phyloP scores from a whole-genome alignment of 2,329 filamentous ascomycete genomes.

The Xylariaceae sp. region DNA sequence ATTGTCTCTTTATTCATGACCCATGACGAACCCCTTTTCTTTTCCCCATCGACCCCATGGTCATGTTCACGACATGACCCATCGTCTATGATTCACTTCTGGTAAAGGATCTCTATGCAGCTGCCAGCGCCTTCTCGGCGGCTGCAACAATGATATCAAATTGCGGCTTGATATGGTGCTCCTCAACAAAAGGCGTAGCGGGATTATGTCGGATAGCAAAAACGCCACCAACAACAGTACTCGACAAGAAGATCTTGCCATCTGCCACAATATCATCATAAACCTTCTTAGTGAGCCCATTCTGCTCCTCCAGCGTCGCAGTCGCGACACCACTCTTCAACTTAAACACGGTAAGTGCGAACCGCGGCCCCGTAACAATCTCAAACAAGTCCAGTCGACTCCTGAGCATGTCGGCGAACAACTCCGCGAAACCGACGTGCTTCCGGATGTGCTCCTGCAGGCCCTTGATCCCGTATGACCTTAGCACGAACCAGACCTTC shows the following conservation, averaged over 20 bases:
- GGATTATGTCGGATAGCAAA: slow-evolving; percentile 82
- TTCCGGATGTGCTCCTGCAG: slow-evolving; percentile 69
- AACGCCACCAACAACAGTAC: slow-evolving; percentile 65
- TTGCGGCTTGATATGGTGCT: slow-evolving; percentile 66
- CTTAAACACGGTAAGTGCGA: slow-evolving; percentile 71
- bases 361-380: slow-evolving; percentile 69
- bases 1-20: too few species aligned
- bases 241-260: slow-evolving; percentile 80
- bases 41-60: too few species aligned
- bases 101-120: too few species aligned
- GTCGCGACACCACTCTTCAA: slow-evolving; percentile 26
- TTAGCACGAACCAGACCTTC: slow-evolving; percentile 93
- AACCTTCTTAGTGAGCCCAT: slow-evolving; percentile 67
- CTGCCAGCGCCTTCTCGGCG: slow-evolving; percentile 53
- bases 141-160: slow-evolving; percentile 69
- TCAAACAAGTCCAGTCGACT: slow-evolving; percentile 66
- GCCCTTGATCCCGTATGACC: slow-evolving; percentile 74
- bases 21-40: too few species aligned
- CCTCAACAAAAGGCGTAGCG: slow-evolving; percentile 64
- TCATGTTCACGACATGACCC: too few species aligned
- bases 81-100: too few species aligned
- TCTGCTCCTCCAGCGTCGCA: slow-evolving; percentile 46
- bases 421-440: slow-evolving; percentile 65
- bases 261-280: slow-evolving; percentile 70
- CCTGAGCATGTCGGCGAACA: slow-evolving; percentile 60